Evolutionary conservation across 1,284 basidiomycete genomes (phyloP).

Genomic region (Moesziomyces sp.): DNA sequence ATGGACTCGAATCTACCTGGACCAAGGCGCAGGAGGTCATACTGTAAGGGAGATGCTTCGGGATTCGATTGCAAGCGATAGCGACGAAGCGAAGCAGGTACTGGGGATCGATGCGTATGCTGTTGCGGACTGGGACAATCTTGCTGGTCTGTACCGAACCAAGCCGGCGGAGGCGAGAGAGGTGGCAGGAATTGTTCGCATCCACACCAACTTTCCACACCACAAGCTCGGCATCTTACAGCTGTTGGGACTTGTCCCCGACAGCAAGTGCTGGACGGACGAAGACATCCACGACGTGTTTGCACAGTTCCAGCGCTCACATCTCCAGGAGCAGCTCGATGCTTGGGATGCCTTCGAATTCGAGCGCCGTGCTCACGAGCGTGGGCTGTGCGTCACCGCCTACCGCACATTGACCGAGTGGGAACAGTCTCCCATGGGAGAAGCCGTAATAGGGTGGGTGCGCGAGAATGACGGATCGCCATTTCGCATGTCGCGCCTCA

Average conservation of each 20-base stretch:
- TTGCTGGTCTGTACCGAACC: conserved; percentile 28
- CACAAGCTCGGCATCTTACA: conserved; percentile 40
- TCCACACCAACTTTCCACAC: conserved; percentile 44
- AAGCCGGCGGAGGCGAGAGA: background rate
- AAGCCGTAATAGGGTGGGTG: conserved; percentile 18
- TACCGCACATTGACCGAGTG: conserved; percentile 19
- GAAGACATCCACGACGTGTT: conserved; percentile 4
- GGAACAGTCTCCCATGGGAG: conserved; percentile 21
- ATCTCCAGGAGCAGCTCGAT: conserved; percentile 10
- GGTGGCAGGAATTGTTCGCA: conserved; percentile 12
- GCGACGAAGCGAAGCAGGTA: background rate
- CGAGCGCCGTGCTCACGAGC: conserved; percentile 15
- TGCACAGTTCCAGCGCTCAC: background rate
- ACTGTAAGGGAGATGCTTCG: conserved; percentile 6
- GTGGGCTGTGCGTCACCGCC: conserved; percentile 31
- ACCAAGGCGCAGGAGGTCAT: background rate
- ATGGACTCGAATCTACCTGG: conserved; percentile 7
- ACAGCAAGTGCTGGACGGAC: conserved; percentile 7
- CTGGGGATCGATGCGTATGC: conserved; percentile 14
- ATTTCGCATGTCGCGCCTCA: conserved; percentile 12
- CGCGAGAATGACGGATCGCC: conserved; percentile 6
- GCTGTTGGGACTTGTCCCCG: conserved; percentile 11
- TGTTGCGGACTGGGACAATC: conserved; percentile 23
- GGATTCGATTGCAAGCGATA: background rate
- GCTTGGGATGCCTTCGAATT: conserved; percentile 36